phyloP scores from a whole-genome alignment of 2,329 filamentous ascomycete species.

The Epichloe uncinata region DNA sequence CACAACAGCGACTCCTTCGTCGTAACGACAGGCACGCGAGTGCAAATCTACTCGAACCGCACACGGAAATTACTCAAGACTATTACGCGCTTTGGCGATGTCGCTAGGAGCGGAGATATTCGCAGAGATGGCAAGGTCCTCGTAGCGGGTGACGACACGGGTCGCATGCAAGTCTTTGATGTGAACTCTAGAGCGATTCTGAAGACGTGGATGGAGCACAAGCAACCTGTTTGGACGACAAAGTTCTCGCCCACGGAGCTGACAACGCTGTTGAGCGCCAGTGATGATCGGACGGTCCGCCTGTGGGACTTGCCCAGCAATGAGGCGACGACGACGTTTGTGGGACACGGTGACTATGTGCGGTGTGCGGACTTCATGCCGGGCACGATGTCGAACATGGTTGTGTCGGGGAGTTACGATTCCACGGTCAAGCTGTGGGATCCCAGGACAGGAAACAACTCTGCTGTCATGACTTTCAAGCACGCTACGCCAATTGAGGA shows the following conservation, averaged over 20 bases:
- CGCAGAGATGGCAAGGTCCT: slow-evolving; percentile 79
- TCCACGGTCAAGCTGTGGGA: slow-evolving; percentile 91
- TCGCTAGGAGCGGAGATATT: slow-evolving; percentile 80
- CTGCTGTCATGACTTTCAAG: slow-evolving; percentile 81
- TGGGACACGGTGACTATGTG: slow-evolving; percentile 87
- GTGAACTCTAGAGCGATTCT: slow-evolving; percentile 77
- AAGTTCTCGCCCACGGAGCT: slow-evolving; percentile 83
- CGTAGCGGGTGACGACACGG: slow-evolving; percentile 82
- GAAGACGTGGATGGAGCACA: slow-evolving; percentile 90
- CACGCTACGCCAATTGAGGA: slow-evolving; percentile 84
- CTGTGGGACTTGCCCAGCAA: slow-evolving; percentile 87
- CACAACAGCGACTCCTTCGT: slow-evolving; percentile 68
- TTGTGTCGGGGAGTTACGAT: slow-evolving; percentile 90
- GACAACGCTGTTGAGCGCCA: slow-evolving; percentile 76
- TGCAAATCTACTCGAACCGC: slow-evolving; percentile 87
- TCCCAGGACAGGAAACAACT: slow-evolving; percentile 53
- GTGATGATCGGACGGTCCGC: slow-evolving; percentile 84
- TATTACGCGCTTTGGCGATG: slow-evolving; percentile 84
- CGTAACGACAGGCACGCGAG: slow-evolving; percentile 83
- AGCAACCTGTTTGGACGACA: slow-evolving; percentile 85
- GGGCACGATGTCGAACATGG: slow-evolving; percentile 53
- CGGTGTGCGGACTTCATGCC: slow-evolving; percentile 79
- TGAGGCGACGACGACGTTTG: slow-evolving; percentile 61
- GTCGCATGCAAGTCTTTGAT: slow-evolving; percentile 91
- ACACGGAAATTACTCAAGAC: slow-evolving; percentile 88